A percentile compares a stretch with the other conserved stretches of the same genome.
phyloP scores from a whole-genome alignment of 805 yeast genomes.

The Myxozyma udenii region DNA sequence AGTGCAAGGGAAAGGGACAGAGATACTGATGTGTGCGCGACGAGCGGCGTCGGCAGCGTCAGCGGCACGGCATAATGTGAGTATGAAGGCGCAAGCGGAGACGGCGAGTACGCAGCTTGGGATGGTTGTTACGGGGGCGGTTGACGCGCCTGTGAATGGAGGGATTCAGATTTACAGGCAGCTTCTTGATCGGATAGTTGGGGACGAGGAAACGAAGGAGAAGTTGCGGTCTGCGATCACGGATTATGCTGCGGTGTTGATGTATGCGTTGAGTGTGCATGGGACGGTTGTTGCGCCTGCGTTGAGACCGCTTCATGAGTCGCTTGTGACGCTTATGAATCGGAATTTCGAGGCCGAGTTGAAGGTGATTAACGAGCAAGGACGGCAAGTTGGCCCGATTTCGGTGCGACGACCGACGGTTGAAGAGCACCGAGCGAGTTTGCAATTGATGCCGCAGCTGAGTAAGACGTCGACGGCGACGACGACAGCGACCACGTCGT shows the following conservation, averaged over 20 bases:
- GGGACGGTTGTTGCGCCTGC: conserved; percentile 56
- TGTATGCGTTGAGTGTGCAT: conserved; percentile 65
- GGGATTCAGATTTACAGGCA: conserved; percentile 81
- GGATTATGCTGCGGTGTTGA: conserved; percentile 65
- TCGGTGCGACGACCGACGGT: conserved; percentile 1
- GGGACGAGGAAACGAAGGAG: conserved; percentile 3
- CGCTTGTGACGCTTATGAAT: conserved; percentile 59
- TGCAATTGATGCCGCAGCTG: background rate
- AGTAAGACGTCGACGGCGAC: background rate
- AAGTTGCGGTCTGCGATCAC: conserved; percentile 9
- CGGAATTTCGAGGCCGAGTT: conserved; percentile 71
- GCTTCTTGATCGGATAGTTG: conserved; percentile 45
- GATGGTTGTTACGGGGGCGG: conserved; percentile 56
- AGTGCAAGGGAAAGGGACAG: conserved; percentile 64
- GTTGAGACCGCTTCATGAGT: conserved; percentile 63
- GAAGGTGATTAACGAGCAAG: conserved; percentile 8
- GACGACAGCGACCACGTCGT: conserved; percentile 2
- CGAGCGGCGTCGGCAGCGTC: conserved; percentile 22
- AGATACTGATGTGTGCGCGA: conserved; percentile 64
- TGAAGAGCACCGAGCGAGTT: background rate
- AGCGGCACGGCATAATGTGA: background rate
- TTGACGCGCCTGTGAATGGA: conserved; percentile 89
- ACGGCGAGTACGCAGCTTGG: conserved; percentile 49
- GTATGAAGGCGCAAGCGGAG: background rate
- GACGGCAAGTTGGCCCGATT: conserved; percentile 8